Percentiles rank a stretch among this genome's conserved stretches.
Conservation (phyloP, 768 basidiomycete species). For the Cubamyces lactineus region DNA sequence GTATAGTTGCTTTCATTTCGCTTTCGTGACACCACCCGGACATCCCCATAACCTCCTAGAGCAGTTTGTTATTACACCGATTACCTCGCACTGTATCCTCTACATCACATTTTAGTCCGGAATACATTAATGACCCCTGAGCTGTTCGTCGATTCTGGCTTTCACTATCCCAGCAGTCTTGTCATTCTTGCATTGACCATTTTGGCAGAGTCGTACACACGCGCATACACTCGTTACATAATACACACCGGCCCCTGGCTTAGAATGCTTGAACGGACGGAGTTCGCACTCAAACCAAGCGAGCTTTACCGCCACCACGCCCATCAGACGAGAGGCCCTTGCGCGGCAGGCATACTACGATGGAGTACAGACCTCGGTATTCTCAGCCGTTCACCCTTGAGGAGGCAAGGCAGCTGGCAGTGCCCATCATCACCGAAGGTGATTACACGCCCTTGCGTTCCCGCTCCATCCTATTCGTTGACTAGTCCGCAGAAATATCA, state of each 20-base stretch:
- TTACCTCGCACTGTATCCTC: constrained; percentile 26
- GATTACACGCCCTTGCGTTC: constrained; percentile 4
- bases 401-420: constrained; percentile 67
- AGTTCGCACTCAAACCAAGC: no score
- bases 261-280: no score
- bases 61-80: constrained; percentile 3
- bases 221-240: constrained; percentile 22
- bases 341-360: constrained; percentile 29
- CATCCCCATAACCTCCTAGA: constrained; percentile 19
- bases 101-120: constrained; percentile 23
- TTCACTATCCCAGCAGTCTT: not conserved
- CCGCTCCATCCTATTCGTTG: not conserved
- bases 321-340: not conserved
- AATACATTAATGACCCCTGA: constrained; percentile 19
- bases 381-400: constrained; percentile 74
- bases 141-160: not conserved
- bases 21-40: constrained; percentile 18
- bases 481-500: constrained; percentile 59
- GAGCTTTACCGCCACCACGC: not conserved
- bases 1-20: constrained; percentile 31
- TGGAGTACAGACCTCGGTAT: constrained; percentile 72
- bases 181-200: not conserved
- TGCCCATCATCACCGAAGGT: constrained; percentile 75
- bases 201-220: constrained; percentile 7
- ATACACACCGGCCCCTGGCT: not conserved